phyloP scores from a whole-genome alignment of 2,329 filamentous ascomycete genomes.

The Penicillium expansum region DNA sequence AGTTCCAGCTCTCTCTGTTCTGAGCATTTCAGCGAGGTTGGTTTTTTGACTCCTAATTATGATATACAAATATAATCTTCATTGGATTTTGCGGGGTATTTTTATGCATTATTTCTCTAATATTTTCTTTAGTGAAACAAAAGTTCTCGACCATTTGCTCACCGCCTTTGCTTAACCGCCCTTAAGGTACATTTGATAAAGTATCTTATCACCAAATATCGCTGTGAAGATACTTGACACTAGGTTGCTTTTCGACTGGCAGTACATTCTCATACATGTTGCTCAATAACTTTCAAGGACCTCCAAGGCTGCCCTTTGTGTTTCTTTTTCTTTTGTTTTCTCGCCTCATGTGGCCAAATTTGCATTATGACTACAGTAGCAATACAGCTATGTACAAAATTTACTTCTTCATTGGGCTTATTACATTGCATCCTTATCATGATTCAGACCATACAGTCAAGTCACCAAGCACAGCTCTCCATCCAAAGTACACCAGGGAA shows the following conservation, averaged over 20 bases:
- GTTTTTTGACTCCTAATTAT: conserved; percentile 8
- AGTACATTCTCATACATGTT: neutral
- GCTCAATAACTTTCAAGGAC: neutral
- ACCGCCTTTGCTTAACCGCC: neutral
- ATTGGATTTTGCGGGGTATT: neutral
- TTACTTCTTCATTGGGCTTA: neutral
- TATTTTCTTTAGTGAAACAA: neutral
- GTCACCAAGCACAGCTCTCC: neutral
- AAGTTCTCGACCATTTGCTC: neutral
- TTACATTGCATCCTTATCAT: neutral
- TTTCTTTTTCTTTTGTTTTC: neutral
- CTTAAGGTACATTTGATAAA: rapidly evolving
- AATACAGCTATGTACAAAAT: neutral
- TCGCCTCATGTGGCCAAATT: neutral
- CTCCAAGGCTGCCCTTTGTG: neutral
- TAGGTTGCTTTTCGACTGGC: neutral
- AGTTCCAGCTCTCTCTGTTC: conserved; percentile 13
- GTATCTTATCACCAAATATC: rapidly evolving
- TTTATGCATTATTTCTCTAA: neutral
- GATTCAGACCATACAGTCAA: neutral
- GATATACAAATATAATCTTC: conserved; percentile 1
- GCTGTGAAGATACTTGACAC: neutral
- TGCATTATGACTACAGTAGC: neutral
- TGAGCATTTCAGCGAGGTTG: conserved; percentile 25
- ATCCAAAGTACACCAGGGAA: neutral